These are phyloP conservation scores for Dictyostelium discoideum DNA, from an alignment of 78 protist genomes.

Conservation along the genomic window DNA sequence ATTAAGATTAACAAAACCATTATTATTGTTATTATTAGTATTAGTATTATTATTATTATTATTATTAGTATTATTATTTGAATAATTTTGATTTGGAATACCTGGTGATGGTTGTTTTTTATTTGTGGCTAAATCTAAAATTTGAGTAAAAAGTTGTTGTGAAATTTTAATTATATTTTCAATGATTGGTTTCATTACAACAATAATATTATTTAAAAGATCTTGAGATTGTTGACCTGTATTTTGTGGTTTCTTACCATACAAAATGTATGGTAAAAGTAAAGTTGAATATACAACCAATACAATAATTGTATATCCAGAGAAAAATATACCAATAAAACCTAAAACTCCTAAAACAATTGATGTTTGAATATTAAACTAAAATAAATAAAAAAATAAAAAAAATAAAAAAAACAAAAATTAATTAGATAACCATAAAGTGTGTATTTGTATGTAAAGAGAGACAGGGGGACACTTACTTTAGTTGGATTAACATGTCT, in stretches of 20 bases:
- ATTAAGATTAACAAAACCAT: not conserved
- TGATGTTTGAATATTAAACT: conserved; percentile 53
- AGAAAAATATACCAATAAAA: conserved; percentile 9
- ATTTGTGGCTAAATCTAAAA: not conserved
- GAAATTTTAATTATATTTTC: not conserved
- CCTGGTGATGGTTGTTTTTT: conserved; percentile 28
- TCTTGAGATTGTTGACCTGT: not conserved
- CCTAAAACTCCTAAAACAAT: conserved; percentile 34
- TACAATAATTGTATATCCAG: conserved; percentile 41
- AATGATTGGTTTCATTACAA: not conserved
- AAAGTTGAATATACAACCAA: not conserved
- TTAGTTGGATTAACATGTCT: conserved; percentile 42
- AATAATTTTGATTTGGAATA: not conserved
- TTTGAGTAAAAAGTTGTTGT: not conserved
- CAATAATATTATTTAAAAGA: not conserved
- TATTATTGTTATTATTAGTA: not conserved
- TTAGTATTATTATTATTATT: not conserved
- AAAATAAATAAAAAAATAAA: too few relatives aligned
- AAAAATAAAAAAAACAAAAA: not conserved
- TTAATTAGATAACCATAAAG: not conserved
- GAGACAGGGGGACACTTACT: not conserved
- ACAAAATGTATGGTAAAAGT: not conserved
- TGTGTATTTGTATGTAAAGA: not conserved
- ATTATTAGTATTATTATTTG: not conserved
- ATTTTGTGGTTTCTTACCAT: conserved; percentile 5